Base-by-base conservation (phyloP, 345 rosid species). In the Populus euphratica region DNA sequence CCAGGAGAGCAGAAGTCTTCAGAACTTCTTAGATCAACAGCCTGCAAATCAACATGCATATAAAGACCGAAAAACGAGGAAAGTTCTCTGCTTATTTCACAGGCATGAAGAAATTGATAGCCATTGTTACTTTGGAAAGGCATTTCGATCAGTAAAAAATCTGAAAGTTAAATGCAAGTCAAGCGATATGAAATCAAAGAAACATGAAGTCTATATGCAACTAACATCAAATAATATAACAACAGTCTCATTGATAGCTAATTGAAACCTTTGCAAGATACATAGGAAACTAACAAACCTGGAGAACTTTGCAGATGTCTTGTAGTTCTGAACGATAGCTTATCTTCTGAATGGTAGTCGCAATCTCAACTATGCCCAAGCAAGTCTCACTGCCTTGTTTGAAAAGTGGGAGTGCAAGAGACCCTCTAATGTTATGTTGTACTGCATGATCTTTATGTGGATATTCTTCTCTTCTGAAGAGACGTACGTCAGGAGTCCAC, bases 401-500 rank as follows among this genome's bases (percentile, higher is more conserved):
- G 36, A 93, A 93, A 29, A 93, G 91, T 54, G 97, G 97, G 73
- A 93, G 84, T 16, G 92, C 97, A 74, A 93, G 89, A 66, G 93
- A 91, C 20, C 96, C 97, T 1, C 88, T 85, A 38, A 93, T 90
- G 72, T 90, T 83, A 73, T 83, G 90, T 75, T 87, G 78, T 4
- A 72, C 81, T 11, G 97, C 97, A 74, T 81, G 78, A 73, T 31
- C 66, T 69, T 78, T 85, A 1, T 93, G 93, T 0, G 90, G 96
- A 79, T 91, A 93, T 79, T 93, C 96, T 59, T 89, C 88, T 6
- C 82, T 86, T 78, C 80, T 79, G 75, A 93, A 93, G 82, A 84
- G 89, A 52, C 93, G 89, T 75, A 91, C 97, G 87, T 93, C 97
- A 68, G 96, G 96, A 31, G 94, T 93, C 94, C 94, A 93, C 80